Evolutionary conservation across 2,329 filamentous ascomycete genomes (phyloP).

Genomic region (Trichoderma semiorbis): DNA sequence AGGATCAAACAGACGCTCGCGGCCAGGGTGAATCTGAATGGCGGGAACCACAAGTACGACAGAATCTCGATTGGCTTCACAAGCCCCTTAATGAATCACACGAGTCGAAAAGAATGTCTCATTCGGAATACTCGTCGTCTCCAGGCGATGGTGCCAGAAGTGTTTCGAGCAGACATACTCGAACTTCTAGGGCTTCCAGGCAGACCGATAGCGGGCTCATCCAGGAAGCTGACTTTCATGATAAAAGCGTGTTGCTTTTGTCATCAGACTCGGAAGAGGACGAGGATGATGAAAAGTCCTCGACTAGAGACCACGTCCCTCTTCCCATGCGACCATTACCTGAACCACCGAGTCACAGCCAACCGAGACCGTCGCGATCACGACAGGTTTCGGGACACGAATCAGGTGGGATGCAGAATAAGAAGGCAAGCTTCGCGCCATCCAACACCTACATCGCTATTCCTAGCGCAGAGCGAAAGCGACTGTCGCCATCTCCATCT

Average conservation of each 20-base stretch:
- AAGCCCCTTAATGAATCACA: slow-evolving; percentile 15
- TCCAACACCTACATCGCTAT: slow-evolving; percentile 44
- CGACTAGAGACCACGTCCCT: slow-evolving; percentile 24
- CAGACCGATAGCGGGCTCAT: slow-evolving; percentile 46
- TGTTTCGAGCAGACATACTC: slow-evolving; percentile 53
- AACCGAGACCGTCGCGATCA: slow-evolving; percentile 22
- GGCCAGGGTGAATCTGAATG: slow-evolving; percentile 6
- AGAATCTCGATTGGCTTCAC: slow-evolving; percentile 17
- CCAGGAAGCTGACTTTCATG: slow-evolving; percentile 49
- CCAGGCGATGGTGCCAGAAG: slow-evolving; percentile 46
- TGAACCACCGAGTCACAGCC: slow-evolving; percentile 19
- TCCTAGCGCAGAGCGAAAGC: slow-evolving; percentile 27
- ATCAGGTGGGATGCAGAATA: slow-evolving; percentile 28
- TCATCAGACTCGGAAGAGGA: slow-evolving; percentile 58
- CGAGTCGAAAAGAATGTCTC: slow-evolving; percentile 23
- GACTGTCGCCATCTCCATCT: slow-evolving; percentile 23
- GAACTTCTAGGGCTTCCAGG: slow-evolving; percentile 52
- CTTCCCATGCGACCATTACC: slow-evolving; percentile 27
- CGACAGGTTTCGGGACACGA: slow-evolving; percentile 24
- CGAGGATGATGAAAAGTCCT: slow-evolving; percentile 29
- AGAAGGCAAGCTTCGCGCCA: slow-evolving; percentile 39
- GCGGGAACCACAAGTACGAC: slow-evolving; percentile 11
- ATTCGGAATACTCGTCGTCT: slow-evolving; percentile 29
- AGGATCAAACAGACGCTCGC: neutral
- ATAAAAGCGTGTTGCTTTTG: slow-evolving; percentile 54